A percentile compares a stretch with the other conserved stretches of the same genome.
Evolutionary conservation across 306 rosid genomes (phyloP).

Genomic region (Vicia villosa): DNA sequence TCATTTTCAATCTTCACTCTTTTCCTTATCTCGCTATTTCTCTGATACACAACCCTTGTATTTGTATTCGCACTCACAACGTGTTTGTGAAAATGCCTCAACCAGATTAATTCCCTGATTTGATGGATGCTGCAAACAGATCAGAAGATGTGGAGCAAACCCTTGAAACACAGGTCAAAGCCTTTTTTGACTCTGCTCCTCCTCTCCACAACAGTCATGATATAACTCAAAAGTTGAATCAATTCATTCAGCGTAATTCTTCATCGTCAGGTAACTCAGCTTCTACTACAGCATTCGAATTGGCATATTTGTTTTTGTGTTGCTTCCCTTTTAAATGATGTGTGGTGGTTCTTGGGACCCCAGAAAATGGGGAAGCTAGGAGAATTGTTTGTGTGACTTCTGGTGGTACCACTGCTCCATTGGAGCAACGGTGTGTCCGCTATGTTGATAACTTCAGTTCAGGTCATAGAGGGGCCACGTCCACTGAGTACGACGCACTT

Average conservation of each 20-base stretch:
- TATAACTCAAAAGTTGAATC: conserved; percentile 51
- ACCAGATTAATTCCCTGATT: too few relatives aligned
- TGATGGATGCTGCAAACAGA: conserved; percentile 58
- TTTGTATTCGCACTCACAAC: too few relatives aligned
- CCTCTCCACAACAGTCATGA: conserved; percentile 53
- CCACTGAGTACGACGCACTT: conserved; percentile 73
- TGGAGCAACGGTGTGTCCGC: conserved; percentile 90
- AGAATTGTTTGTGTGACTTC: conserved; percentile 88
- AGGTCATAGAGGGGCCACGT: conserved; percentile 95
- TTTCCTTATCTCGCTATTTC: too few relatives aligned
- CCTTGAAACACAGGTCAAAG: conserved; percentile 53
- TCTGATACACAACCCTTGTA: too few relatives aligned
- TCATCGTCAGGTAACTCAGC: conserved; percentile 48
- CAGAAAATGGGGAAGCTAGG: conserved; percentile 54
- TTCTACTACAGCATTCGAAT: not conserved
- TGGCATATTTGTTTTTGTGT: not conserved
- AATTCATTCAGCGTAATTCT: conserved; percentile 58
- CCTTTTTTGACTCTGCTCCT: conserved; percentile 89
- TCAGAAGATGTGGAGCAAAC: conserved; percentile 38
- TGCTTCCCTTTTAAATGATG: conserved; percentile 17
- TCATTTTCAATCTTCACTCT: too few relatives aligned
- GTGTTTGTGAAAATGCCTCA: too few relatives aligned
- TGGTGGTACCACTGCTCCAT: conserved; percentile 96
- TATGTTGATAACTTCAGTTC: conserved; percentile 96
- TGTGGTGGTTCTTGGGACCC: conserved; percentile 29